Conservation (phyloP, 2,329 filamentous ascomycete genomes). For the Colletotrichum sp. region DNA sequence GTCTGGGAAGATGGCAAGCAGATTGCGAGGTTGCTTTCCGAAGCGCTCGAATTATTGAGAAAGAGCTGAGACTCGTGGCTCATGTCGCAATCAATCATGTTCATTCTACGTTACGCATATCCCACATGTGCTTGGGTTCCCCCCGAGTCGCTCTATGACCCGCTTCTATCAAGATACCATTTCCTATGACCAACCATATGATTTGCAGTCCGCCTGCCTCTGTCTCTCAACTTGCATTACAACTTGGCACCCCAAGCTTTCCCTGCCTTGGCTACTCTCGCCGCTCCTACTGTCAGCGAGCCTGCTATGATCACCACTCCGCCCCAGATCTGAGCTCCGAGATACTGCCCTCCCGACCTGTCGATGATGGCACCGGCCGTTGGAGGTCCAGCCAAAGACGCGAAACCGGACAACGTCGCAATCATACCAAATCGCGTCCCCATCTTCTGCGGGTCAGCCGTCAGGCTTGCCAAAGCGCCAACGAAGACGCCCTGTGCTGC, state of each 20-base stretch:
- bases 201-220: background rate
- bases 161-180: constrained; percentile 3
- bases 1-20: constrained; percentile 66
- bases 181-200: background rate
- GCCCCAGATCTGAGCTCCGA: constrained; percentile 53
- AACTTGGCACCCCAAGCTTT: constrained; percentile 39
- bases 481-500: constrained; percentile 47
- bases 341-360: constrained; percentile 39
- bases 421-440: constrained; percentile 53
- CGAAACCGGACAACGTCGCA: constrained; percentile 44
- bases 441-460: constrained; percentile 47
- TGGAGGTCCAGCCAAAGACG: constrained; percentile 48
- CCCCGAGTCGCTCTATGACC: background rate
- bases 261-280: constrained; percentile 40
- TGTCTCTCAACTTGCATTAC: constrained; percentile 19
- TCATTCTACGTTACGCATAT: background rate
- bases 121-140: background rate
- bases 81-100: background rate
- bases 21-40: constrained; percentile 53
- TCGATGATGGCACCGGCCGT: constrained; percentile 52
- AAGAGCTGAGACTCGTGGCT: background rate
- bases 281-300: constrained; percentile 34
- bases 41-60: constrained; percentile 23
- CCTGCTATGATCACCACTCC: constrained; percentile 43
- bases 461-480: constrained; percentile 46